Evolutionary conservation across 805 yeast genomes (phyloP).

Genomic region (Wickerhamomyces canadensis): DNA sequence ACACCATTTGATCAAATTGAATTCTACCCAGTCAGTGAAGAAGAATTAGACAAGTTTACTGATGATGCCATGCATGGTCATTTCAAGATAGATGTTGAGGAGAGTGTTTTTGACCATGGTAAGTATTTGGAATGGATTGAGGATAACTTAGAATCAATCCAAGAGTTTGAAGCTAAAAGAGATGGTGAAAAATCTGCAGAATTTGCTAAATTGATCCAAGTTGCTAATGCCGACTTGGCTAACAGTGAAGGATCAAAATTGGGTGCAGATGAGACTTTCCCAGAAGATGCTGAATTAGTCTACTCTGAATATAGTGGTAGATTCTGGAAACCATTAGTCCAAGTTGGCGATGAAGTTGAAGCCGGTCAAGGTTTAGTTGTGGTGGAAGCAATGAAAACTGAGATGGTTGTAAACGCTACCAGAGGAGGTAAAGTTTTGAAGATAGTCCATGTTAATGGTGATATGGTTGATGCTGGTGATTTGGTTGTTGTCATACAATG

Average conservation of each 20-base stretch:
- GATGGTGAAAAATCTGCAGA: conserved; percentile 80
- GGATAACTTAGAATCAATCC: conserved; percentile 67
- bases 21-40: conserved; percentile 87
- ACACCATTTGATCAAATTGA: conserved; percentile 92
- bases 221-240: conserved; percentile 69
- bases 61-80: conserved; percentile 78
- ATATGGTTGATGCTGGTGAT: conserved; percentile 96
- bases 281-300: conserved; percentile 76
- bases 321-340: conserved; percentile 88
- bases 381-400: conserved; percentile 98
- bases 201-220: conserved; percentile 77
- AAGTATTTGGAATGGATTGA: conserved; percentile 75
- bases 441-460: conserved; percentile 79
- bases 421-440: conserved; percentile 65
- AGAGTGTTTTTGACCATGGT: conserved; percentile 76
- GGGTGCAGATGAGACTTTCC: conserved; percentile 47
- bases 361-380: conserved; percentile 79
- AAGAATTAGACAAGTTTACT: conserved; percentile 63
- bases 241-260: conserved; percentile 42
- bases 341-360: conserved; percentile 68
- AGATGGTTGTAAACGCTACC: conserved; percentile 81
- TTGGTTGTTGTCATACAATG: conserved; percentile 84
- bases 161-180: conserved; percentile 58
- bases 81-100: conserved; percentile 68
- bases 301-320: conserved; percentile 97